These are phyloP conservation scores for Nymphaea thermarum DNA, from an alignment of 164 flowering plant genomes.

Conservation along the genomic window DNA sequence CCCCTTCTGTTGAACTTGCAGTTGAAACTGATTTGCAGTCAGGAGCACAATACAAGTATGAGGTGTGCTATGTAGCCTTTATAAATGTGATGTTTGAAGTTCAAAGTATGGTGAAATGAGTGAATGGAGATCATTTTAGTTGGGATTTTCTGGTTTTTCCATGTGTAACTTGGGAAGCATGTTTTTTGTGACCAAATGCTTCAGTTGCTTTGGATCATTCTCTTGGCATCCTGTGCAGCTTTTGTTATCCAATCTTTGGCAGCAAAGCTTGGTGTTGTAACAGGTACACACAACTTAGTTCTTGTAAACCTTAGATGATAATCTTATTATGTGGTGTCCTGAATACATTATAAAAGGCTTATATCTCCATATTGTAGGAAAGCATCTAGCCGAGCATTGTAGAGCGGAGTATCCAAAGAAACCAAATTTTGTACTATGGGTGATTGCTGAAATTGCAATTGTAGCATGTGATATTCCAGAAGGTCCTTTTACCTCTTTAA, in stretches of 20 bases:
- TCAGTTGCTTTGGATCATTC: conserved; percentile 88
- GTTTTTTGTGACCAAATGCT: background rate
- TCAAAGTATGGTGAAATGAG: background rate
- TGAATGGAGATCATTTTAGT: no score
- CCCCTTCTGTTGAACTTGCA: conserved; percentile 18
- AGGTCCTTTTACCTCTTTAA: conserved; percentile 25
- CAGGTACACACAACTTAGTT: conserved; percentile 30
- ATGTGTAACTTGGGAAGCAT: no score
- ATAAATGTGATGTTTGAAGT: background rate
- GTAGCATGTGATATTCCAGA: conserved; percentile 97
- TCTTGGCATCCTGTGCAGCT: conserved; percentile 86
- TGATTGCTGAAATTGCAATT: conserved; percentile 81
- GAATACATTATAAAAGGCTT: no score
- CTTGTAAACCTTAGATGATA: background rate
- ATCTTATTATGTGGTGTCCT: no score
- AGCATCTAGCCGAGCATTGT: conserved; percentile 92
- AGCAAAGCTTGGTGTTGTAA: conserved; percentile 92
- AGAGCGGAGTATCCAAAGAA: conserved; percentile 58
- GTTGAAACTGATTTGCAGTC: conserved; percentile 92
- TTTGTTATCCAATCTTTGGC: conserved; percentile 82
- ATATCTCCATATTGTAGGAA: conserved; percentile 33
- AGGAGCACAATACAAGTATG: conserved; percentile 86
- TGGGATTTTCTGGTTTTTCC: no score
- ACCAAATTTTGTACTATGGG: conserved; percentile 76
- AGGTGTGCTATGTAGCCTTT: conserved; percentile 26